Percentiles rank a stretch among this genome's conserved stretches.
phyloP scores from a whole-genome alignment of 306 rosid genomes.

The Oxytropis ochrocephala region DNA sequence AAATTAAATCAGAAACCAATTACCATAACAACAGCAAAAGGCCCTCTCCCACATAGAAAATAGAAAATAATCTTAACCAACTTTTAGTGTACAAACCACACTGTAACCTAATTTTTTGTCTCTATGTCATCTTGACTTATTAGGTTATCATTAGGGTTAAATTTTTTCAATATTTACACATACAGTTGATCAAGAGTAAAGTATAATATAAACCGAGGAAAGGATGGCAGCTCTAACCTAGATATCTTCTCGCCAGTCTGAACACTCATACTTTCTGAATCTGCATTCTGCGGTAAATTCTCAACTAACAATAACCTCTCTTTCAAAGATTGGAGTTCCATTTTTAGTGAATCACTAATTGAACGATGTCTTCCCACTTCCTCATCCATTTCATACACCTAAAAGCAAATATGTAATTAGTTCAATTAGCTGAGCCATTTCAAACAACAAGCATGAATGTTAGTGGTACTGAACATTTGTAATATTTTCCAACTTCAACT shows the following conservation, averaged over 20 bases:
- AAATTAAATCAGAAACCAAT: background rate
- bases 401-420: background rate
- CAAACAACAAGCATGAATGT: background rate
- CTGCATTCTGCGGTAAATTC: constrained; percentile 39
- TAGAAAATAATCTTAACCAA: background rate
- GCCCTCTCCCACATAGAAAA: background rate
- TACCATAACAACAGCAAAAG: background rate
- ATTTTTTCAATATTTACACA: background rate
- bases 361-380: constrained; percentile 74
- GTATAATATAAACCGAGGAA: constrained; percentile 17
- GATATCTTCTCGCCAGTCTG: constrained; percentile 46
- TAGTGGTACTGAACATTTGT: background rate
- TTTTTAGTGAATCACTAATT: constrained; percentile 67
- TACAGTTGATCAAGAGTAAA: constrained; percentile 13
- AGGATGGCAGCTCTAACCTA: constrained; percentile 41
- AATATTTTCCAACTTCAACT: constrained; percentile 14
- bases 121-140: background rate
- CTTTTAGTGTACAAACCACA: background rate
- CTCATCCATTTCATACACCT: constrained; percentile 81
- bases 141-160: background rate
- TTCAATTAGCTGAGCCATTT: background rate
- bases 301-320: constrained; percentile 59
- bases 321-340: constrained; percentile 64
- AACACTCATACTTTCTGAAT: constrained; percentile 33
- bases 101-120: background rate